Conservation (phyloP, 345 rosid species). For the Lepidium africanum region DNA sequence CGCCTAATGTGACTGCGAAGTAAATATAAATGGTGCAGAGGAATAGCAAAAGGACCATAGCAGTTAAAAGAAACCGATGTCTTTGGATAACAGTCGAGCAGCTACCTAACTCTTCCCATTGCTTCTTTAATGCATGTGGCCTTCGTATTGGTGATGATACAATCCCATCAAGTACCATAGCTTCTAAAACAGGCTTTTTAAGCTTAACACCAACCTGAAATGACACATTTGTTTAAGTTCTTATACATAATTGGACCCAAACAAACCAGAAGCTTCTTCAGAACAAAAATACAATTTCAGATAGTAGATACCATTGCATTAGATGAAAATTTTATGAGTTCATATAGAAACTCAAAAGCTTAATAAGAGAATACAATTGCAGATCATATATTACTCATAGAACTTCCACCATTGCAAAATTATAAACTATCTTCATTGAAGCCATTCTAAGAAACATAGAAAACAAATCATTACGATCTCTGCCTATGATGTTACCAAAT, state of each 20-base stretch:
- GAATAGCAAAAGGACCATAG: constrained; percentile 59
- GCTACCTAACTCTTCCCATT: constrained; percentile 73
- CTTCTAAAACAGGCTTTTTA: not conserved
- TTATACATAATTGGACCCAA: not conserved
- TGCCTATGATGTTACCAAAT: not conserved
- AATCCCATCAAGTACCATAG: constrained; percentile 69
- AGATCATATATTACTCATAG: not conserved
- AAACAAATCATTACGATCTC: not conserved
- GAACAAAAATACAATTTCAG: not conserved
- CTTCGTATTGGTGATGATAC: constrained; percentile 70
- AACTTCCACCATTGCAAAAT: not conserved
- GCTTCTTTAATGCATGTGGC: constrained; percentile 60
- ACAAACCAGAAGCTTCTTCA: not conserved
- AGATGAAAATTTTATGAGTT: not conserved
- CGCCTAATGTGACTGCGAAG: constrained; percentile 85
- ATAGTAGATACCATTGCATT: not conserved
- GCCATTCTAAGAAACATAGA: not conserved
- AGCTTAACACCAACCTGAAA: constrained; percentile 15
- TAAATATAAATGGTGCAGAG: constrained; percentile 90
- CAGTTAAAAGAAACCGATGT: constrained; percentile 83
- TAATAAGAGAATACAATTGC: not conserved
- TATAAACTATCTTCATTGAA: too few species aligned
- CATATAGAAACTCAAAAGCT: too few species aligned
- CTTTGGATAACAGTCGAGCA: constrained; percentile 62
- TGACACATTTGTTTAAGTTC: not conserved